A percentile compares a stretch with the other conserved stretches of the same genome.
Conservation (phyloP, 805 yeast genomes). For the Metschnikowia noctiluminum region DNA sequence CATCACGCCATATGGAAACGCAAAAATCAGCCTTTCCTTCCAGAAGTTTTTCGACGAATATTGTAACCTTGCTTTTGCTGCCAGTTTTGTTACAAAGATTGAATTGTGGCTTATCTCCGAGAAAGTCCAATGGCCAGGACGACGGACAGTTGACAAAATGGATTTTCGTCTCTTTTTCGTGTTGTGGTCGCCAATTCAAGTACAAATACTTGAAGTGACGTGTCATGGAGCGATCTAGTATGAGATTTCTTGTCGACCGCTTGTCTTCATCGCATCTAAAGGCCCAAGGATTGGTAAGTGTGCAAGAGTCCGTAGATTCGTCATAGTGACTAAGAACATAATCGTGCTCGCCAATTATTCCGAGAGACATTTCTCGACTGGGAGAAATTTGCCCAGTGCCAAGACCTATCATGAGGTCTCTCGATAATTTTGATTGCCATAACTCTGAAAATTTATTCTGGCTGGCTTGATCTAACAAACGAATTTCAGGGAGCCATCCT, state of each 20-base stretch:
- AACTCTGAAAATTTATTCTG: constrained; percentile 16
- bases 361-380: constrained; percentile 29
- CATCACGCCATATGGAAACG: constrained; percentile 13
- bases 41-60: constrained; percentile 10
- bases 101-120: constrained; percentile 44
- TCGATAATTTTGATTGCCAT: constrained; percentile 26
- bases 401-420: constrained; percentile 51
- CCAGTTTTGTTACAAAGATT: constrained; percentile 31
- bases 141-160: constrained; percentile 21
- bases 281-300: constrained; percentile 38
- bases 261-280: constrained; percentile 11
- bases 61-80: constrained; percentile 27
- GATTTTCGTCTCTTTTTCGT: constrained; percentile 18
- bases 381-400: constrained; percentile 58
- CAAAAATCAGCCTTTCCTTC: constrained; percentile 7
- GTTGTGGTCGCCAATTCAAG: constrained; percentile 59
- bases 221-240: constrained; percentile 19
- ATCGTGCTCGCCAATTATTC: constrained; percentile 62
- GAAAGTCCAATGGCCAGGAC: constrained; percentile 8
- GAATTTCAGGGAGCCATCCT: constrained; percentile 71
- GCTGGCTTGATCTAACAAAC: constrained; percentile 34
- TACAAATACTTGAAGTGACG: constrained; percentile 50
- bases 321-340: constrained; percentile 46
- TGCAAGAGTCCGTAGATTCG: not conserved
- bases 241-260: constrained; percentile 17